Evolutionary conservation across 1,139 yeast species (phyloP), one percentile per base, ranked within the genome.

Genomic region (Taphrina sp.): DNA sequence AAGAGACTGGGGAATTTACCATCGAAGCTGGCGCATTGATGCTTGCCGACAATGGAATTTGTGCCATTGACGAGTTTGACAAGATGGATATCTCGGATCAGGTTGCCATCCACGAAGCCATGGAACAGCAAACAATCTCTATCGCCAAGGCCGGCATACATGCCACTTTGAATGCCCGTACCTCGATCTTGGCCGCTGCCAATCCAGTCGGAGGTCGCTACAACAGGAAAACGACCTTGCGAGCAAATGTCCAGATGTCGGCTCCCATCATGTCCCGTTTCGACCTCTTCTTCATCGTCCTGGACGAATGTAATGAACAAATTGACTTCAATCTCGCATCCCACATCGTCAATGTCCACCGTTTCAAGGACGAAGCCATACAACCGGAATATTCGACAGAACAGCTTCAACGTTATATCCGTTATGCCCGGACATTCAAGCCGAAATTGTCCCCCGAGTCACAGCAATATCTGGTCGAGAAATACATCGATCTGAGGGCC

Each of bases 221-320:
- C 69, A 90, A 92, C 70, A 78, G 96, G 60, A 89, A 87, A 67
- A 70, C 82, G 47, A 86, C 95, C 1, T 76, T 92, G 60, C 76
- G 96, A 61, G 83, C 95, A 53, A 92, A 92, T 67, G 77, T 94
- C 66, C 84, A 85, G 66, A 89, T 92, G 96, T 87, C 96, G n/a
- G 97, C 97, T 1, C 99, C 99, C 1, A 92, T 92, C 69, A 92
- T 92, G 96, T 90, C 97, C 31, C 83, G 99, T 73, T 92, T 92
- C 68, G 99, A 92, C 72, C 73, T 94, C 62, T 94, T 94, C 69
- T 92, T 94, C 67, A 97, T 92, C 33, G 85, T 92, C 54, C 75
- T 92, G 62, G 99, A 92, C 71, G 98, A 94, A 66, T 87, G 96
- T 67, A 92, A 92, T 66, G 96, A 88, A 67, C 79, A 83, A 63